Base-by-base conservation (phyloP, 495 filamentous ascomycete species). In the Neurospora sp. region DNA sequence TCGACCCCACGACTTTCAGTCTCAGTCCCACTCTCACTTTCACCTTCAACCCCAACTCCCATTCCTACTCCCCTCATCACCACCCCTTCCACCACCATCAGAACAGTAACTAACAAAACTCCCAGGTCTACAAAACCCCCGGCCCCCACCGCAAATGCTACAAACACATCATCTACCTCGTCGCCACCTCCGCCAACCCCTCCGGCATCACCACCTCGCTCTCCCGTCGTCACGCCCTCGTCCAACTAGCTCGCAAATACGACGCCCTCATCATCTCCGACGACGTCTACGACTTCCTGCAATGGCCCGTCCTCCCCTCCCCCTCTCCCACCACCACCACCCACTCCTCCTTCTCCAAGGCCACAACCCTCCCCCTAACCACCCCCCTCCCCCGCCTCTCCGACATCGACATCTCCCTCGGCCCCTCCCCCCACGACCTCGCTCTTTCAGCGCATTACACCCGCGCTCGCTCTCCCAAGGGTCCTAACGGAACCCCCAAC, bases 211-310 rank as follows among this genome's bases (percentile, higher is more conserved):
- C 91, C 1, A 92, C 93, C 89, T 86, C 89, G 2, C 80, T 91
- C 35, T 77, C 81, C 27, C 86, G 89, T 8, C 86, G 94, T 0
- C 80, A 89, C 73, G 80, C 79, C 16, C 85, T 97, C 2, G 88
- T 97, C 7, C 79, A 82, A 8, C 76, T 95, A 5, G 94, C 94
- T 3, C 86, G 94, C 14, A 81, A 88, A 39, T 88, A 90, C 78
- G 90, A 97, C 77, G 93, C 93, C 5, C 82, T 97, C 7, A 80
- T 97, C 69, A 86, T 97, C n/a, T 87, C 87, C 14, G 94, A 97
- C 82, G 94, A 97, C 80, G 93, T 98, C 1, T 98, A 98, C 74
- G 95, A 97, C 80, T 90, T 93, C 74, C 85, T 97, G 0, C 91
- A 93, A 78, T 96, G 93, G 89, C 86, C 87, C 7, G 71, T 76